phyloP scores from a whole-genome alignment of 2,329 filamentous ascomycete species.

The Sporothrix euskadiensis region DNA sequence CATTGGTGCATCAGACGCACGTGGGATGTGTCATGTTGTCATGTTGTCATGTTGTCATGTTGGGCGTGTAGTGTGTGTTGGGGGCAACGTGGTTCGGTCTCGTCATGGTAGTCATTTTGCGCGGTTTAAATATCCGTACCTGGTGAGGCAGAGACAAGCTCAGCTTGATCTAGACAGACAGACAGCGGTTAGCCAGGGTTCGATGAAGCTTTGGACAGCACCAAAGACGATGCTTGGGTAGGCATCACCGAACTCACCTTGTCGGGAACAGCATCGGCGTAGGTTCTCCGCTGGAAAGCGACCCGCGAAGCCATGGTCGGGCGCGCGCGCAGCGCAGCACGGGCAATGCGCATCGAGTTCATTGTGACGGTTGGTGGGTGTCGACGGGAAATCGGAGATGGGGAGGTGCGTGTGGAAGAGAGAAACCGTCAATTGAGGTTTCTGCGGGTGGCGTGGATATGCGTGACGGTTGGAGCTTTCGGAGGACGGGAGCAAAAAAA shows the following conservation, averaged over 20 bases:
- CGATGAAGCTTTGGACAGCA: background rate
- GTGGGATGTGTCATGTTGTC: background rate
- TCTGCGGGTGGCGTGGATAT: conserved; percentile 21
- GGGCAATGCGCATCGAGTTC: conserved; percentile 92
- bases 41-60: background rate
- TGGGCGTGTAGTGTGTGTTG: background rate
- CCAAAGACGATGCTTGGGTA: too few relatives aligned
- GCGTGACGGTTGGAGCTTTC: conserved; percentile 27
- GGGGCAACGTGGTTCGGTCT: conserved; percentile 5
- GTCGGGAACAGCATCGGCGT: conserved; percentile 84
- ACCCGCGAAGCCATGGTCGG: conserved; percentile 69
- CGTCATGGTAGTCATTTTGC: conserved; percentile 11
- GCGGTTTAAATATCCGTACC: conserved; percentile 61
- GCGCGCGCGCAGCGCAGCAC: conserved; percentile 81
- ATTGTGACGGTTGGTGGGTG: conserved; percentile 56
- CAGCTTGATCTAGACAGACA: conserved; percentile 74
- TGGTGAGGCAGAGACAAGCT: conserved; percentile 96
- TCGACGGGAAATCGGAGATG: background rate
- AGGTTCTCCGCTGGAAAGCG: conserved; percentile 77
- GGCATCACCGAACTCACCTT: conserved; percentile 56
- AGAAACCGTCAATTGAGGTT: conserved; percentile 22
- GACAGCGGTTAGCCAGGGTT: conserved; percentile 12
- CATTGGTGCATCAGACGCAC: background rate
- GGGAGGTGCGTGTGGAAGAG: background rate
- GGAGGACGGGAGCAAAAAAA: conserved; percentile 29